These are phyloP conservation scores for Monilinia fructigena DNA, from an alignment of 2,329 filamentous ascomycete species.

Conservation along the genomic window DNA sequence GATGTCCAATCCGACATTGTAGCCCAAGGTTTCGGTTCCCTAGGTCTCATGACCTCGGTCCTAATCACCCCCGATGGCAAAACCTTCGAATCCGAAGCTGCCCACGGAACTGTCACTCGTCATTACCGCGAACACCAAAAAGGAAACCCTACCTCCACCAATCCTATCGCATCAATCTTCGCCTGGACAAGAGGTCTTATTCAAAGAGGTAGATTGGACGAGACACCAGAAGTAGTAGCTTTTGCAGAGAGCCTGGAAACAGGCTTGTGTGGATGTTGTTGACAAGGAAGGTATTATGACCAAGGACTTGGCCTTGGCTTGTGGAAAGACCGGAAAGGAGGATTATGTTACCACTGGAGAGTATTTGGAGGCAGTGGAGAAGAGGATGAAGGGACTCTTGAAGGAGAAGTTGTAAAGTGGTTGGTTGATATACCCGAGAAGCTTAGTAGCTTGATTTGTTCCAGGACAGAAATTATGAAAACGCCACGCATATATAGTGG, in stretches of 20 bases:
- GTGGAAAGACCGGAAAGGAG: slow-evolving; percentile 78
- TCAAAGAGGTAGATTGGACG: slow-evolving; percentile 90
- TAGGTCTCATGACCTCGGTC: slow-evolving; percentile 97
- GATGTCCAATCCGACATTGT: slow-evolving; percentile 99
- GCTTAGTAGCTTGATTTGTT: not conserved
- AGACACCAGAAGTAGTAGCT: slow-evolving; percentile 84
- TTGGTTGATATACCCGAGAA: not conserved
- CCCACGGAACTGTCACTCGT: slow-evolving; percentile 95
- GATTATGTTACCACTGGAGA: slow-evolving; percentile 90
- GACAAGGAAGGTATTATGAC: slow-evolving; percentile 96
- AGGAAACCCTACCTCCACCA: slow-evolving; percentile 93
- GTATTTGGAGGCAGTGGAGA: slow-evolving; percentile 92
- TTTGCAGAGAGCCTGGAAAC: slow-evolving; percentile 93
- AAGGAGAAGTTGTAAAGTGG: slow-evolving; percentile 68
- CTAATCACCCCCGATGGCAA: slow-evolving; percentile 95
- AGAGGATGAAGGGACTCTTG: slow-evolving; percentile 75
- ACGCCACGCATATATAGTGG: not conserved
- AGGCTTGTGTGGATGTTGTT: slow-evolving; percentile 91
- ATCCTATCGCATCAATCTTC: slow-evolving; percentile 98
- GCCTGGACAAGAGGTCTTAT: slow-evolving; percentile 95
- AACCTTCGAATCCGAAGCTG: slow-evolving; percentile 96
- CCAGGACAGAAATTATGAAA: not conserved
- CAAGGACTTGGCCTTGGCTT: slow-evolving; percentile 95
- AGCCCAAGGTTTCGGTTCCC: slow-evolving; percentile 95
- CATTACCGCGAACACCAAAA: slow-evolving; percentile 99